Evolutionary conservation across 495 filamentous ascomycete species (phyloP).

Genomic region (Durotheca rogersii): DNA sequence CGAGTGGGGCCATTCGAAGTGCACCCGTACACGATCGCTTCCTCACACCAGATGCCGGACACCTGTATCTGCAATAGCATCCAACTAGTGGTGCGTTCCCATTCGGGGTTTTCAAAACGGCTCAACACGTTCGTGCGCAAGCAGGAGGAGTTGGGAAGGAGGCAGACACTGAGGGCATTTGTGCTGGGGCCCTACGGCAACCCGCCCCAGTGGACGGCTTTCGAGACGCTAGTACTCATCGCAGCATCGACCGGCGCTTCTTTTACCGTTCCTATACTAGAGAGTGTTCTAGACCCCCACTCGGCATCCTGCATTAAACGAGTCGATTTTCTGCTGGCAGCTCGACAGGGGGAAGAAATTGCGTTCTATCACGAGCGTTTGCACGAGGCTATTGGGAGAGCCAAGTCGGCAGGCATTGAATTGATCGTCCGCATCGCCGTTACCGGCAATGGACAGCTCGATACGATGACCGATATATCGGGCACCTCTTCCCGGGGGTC

Average conservation of each 20-base stretch:
- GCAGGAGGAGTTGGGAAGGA: constrained; percentile 33
- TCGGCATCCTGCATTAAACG: constrained; percentile 58
- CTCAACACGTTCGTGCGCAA: constrained; percentile 65
- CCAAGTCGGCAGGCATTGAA: constrained; percentile 49
- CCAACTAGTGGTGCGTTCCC: constrained; percentile 71
- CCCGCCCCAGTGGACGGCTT: constrained; percentile 57
- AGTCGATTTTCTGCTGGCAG: constrained; percentile 71
- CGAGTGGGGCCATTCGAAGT: constrained; percentile 66
- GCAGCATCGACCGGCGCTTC: constrained; percentile 60
- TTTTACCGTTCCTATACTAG: constrained; percentile 57
- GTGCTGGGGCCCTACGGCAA: constrained; percentile 59
- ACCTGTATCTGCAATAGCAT: constrained; percentile 59
- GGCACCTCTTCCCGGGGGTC: constrained; percentile 10
- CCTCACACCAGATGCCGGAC: constrained; percentile 43
- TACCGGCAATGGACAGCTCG: constrained; percentile 47
- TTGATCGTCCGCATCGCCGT: constrained; percentile 53
- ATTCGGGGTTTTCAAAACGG: constrained; percentile 67
- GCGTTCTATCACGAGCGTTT: constrained; percentile 67
- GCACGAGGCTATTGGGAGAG: constrained; percentile 55
- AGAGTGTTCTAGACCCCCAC: constrained; percentile 50
- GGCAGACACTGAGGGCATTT: constrained; percentile 47
- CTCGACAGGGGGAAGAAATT: constrained; percentile 68
- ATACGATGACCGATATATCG: constrained; percentile 1
- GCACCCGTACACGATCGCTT: constrained; percentile 81
- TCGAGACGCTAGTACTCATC: constrained; percentile 59